Evolutionary conservation across 2,329 filamentous ascomycete species (phyloP).

Genomic region (Talaromyces sp.): DNA sequence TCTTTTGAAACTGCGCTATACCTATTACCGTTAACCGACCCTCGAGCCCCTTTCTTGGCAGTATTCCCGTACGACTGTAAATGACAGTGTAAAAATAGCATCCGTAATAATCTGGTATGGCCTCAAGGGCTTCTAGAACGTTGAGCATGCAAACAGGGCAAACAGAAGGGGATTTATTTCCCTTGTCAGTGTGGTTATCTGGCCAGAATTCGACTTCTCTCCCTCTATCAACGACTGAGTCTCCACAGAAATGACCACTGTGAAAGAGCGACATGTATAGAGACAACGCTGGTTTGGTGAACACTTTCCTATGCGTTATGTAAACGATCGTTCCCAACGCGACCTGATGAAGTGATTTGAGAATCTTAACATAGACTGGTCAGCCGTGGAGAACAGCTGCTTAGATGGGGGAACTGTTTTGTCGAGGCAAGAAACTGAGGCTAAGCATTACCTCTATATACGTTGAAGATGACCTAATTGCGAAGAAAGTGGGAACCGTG

Average conservation of each 20-base stretch:
- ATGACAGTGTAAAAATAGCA: conserved; percentile 6
- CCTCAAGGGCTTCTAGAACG: background rate
- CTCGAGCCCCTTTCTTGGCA: conserved; percentile 9
- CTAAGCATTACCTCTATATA: no score
- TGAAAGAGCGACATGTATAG: background rate
- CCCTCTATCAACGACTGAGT: background rate
- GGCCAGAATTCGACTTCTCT: background rate
- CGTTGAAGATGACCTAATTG: no score
- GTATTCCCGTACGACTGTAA: conserved; percentile 6
- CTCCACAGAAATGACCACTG: conserved; percentile 2
- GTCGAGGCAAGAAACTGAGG: no score
- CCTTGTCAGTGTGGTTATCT: background rate
- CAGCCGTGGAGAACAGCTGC: no score
- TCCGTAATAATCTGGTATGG: conserved; percentile 9
- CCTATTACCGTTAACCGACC: conserved; percentile 8
- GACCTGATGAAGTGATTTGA: no score
- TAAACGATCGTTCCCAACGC: no score
- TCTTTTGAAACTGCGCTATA: conserved; percentile 8
- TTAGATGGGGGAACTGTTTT: no score
- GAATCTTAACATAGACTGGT: no score
- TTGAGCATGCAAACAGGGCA: conserved; percentile 9
- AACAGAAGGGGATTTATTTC: conserved; percentile 4
- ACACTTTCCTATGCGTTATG: no score
- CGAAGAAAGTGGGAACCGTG: background rate
- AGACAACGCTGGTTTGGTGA: conserved; percentile 1